Evolutionary conservation across 2,329 filamentous ascomycete species (phyloP).

Genomic region (Fusarium sp.): DNA sequence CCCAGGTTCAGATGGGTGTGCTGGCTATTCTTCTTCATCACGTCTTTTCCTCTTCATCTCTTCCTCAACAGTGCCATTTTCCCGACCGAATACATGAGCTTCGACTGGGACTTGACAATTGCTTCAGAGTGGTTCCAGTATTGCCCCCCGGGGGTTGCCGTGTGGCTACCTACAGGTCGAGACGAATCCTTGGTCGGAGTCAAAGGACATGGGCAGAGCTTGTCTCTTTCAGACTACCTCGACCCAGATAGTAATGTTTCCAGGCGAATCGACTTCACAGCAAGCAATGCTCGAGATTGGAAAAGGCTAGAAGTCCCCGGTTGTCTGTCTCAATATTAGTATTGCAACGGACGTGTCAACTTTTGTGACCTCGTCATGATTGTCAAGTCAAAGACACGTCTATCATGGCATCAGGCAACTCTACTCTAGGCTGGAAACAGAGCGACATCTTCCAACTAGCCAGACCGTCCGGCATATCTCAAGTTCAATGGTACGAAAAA

Average conservation of each 20-base stretch:
- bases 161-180: background rate
- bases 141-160: background rate
- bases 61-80: conserved; percentile 8
- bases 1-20: background rate
- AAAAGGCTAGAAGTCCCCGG: background rate
- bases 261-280: background rate
- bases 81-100: background rate
- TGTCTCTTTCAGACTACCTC: background rate
- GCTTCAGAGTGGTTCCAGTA: background rate
- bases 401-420: background rate
- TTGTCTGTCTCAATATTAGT: background rate
- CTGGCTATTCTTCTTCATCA: conserved; percentile 10
- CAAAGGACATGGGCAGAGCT: background rate
- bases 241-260: background rate
- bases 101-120: background rate
- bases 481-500: background rate
- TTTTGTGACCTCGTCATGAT: background rate
- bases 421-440: background rate
- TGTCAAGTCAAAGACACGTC: background rate
- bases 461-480: background rate
- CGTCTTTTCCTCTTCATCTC: conserved; percentile 16
- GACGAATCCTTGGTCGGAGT: background rate
- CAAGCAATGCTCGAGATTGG: background rate
- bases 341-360: background rate
- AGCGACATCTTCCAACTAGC: background rate